Conservation (phyloP, 768 basidiomycete species). For the Suillus americanus region DNA sequence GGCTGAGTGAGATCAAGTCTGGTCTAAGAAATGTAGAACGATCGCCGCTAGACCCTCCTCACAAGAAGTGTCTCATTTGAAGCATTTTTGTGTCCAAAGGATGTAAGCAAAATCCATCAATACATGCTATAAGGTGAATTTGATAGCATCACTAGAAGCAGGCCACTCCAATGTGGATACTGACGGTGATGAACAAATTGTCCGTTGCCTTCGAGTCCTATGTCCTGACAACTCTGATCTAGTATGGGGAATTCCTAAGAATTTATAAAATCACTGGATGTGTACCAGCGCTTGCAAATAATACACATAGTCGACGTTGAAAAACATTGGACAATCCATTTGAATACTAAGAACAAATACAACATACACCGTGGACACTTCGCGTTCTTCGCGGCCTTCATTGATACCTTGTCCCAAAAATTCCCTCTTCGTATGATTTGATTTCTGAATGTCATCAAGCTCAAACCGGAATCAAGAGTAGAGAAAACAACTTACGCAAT, state of each 20-base stretch:
- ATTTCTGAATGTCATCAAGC: conserved; percentile 47
- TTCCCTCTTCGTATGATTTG: conserved; percentile 59
- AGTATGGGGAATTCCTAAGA: neutral
- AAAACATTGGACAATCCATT: neutral
- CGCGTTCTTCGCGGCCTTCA: neutral
- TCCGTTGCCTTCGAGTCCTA: too few species aligned
- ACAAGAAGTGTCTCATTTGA: too few species aligned
- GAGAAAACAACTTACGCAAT: conserved; percentile 47
- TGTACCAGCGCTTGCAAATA: neutral
- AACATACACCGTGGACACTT: neutral
- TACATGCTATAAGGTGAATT: too few species aligned
- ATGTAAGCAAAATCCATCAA: too few species aligned
- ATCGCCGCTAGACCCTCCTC: too few species aligned
- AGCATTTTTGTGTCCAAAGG: too few species aligned
- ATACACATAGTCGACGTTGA: neutral
- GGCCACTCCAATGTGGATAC: too few species aligned
- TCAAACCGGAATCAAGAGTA: neutral
- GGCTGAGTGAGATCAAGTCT: too few species aligned
- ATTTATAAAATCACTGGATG: neutral
- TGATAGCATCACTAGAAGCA: too few species aligned
- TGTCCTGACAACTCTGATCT: neutral
- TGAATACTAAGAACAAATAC: neutral
- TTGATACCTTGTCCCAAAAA: conserved; percentile 34
- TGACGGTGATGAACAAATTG: neutral
- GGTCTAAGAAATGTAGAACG: too few species aligned